These are phyloP conservation scores for Linanthus parryae DNA, from an alignment of 148 eudicot genomes.

Conservation along the genomic window DNA sequence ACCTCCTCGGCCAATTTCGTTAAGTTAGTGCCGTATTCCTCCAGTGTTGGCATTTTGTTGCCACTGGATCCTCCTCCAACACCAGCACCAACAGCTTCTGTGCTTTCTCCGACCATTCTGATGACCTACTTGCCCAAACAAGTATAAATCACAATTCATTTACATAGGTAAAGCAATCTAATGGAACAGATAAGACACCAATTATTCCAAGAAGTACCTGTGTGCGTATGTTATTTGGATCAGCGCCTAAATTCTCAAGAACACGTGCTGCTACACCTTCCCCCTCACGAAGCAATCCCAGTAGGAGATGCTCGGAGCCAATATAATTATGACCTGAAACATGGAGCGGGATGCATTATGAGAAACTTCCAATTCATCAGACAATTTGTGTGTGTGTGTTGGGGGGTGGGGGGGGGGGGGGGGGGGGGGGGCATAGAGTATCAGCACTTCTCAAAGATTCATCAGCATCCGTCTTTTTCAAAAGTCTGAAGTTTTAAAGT, in stretches of 20 bases:
- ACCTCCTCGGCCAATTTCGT: constrained; percentile 92
- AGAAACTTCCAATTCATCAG: too few relatives aligned
- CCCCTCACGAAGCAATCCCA: constrained; percentile 64
- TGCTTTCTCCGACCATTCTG: constrained; percentile 74
- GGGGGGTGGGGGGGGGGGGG: too few relatives aligned
- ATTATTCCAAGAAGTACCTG: too few relatives aligned
- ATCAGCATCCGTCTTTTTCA: too few relatives aligned
- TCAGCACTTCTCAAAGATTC: too few relatives aligned
- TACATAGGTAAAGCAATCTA: not conserved
- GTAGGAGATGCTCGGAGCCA: constrained; percentile 66
- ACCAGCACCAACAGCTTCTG: constrained; percentile 74
- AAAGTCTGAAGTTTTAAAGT: too few relatives aligned
- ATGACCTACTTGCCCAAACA: constrained; percentile 40
- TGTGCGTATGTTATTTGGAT: constrained; percentile 57
- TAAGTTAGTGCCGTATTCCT: constrained; percentile 90
- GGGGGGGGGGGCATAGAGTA: too few relatives aligned
- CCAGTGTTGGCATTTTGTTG: constrained; percentile 78
- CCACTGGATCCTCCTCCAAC: constrained; percentile 70
- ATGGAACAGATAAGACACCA: not conserved
- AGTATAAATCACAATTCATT: not conserved
- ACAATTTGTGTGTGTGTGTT: too few relatives aligned
- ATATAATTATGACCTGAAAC: constrained; percentile 59
- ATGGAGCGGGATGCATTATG: too few relatives aligned
- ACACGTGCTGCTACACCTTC: constrained; percentile 79
- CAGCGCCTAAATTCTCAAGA: constrained; percentile 69